Evolutionary conservation across 164 flowering plant genomes (phyloP).

Genomic region (Tinospora cordifolia): DNA sequence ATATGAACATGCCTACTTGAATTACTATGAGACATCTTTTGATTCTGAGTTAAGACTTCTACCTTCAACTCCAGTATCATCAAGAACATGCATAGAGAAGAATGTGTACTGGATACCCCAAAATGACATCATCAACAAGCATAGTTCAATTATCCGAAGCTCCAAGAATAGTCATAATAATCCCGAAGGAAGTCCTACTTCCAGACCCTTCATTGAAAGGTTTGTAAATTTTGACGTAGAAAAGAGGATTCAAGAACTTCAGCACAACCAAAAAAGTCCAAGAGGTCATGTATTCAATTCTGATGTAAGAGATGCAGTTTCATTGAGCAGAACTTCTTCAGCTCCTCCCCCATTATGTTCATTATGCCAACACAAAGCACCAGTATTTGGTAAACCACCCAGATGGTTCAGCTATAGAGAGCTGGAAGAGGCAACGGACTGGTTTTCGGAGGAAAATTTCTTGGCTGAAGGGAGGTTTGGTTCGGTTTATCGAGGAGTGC

Average conservation of each 20-base stretch:
- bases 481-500: slow-evolving; percentile 63
- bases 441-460: slow-evolving; percentile 60
- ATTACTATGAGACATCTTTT: slow-evolving; percentile 15
- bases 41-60: slow-evolving; percentile 19
- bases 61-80: slow-evolving; percentile 11
- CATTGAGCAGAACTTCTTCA: slow-evolving; percentile 44
- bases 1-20: slow-evolving; percentile 12
- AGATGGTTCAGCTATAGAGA: slow-evolving; percentile 53
- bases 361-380: slow-evolving; percentile 64
- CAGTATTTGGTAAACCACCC: slow-evolving; percentile 82
- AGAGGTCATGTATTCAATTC: slow-evolving; percentile 24
- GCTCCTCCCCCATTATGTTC: slow-evolving; percentile 88
- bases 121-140: slow-evolving; percentile 25
- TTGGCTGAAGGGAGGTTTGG: slow-evolving; percentile 78
- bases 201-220: slow-evolving; percentile 29
- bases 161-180: slow-evolving; percentile 8
- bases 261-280: slow-evolving; percentile 10
- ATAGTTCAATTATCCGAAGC: slow-evolving; percentile 16
- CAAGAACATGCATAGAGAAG: slow-evolving; percentile 15
- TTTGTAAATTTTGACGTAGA: slow-evolving; percentile 37
- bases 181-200: slow-evolving; percentile 11
- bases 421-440: slow-evolving; percentile 66
- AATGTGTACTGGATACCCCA: slow-evolving; percentile 42
- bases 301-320: slow-evolving; percentile 47
- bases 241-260: slow-evolving; percentile 9